phyloP scores from a whole-genome alignment of 2,329 filamentous ascomycete genomes.

The Pestalotiopsis sp. region DNA sequence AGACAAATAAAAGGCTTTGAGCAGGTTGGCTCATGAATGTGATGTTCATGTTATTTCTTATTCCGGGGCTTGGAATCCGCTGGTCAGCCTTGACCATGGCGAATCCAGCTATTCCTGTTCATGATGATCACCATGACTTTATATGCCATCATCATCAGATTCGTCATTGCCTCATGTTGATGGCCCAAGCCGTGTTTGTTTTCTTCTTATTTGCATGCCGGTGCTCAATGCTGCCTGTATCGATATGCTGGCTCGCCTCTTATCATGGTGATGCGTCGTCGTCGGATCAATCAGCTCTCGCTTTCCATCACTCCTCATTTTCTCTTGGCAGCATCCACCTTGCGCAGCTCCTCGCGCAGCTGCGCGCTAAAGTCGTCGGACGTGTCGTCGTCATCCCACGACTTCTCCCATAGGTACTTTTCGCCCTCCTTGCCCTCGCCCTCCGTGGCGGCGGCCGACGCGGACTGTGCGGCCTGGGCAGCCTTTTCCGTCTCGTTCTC shows the following conservation, averaged over 20 bases:
- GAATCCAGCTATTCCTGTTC: background rate
- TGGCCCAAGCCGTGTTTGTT: background rate
- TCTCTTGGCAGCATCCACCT: slow-evolving; percentile 79
- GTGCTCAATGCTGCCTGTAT: background rate
- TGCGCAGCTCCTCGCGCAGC: slow-evolving; percentile 93
- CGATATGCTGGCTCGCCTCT: background rate
- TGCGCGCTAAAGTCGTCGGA: slow-evolving; percentile 95
- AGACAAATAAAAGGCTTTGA: background rate
- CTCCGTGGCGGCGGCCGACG: slow-evolving; percentile 32
- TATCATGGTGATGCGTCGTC: background rate
- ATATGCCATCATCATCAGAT: background rate
- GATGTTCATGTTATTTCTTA: background rate
- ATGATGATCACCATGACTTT: background rate
- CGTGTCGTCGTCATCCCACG: slow-evolving; percentile 98
- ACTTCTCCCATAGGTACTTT: slow-evolving; percentile 95
- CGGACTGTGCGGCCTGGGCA: slow-evolving; percentile 18
- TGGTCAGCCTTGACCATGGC: background rate
- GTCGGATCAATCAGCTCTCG: background rate
- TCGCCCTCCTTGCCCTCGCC: slow-evolving; percentile 63
- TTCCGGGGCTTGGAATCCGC: background rate
- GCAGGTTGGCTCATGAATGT: background rate
- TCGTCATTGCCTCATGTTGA: background rate
- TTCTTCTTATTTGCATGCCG: background rate
- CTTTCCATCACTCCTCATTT: background rate
- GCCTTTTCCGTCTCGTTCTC: slow-evolving; percentile 86